phyloP scores from a whole-genome alignment of 352 stramenopile genomes.

The Phytophthora citrophthora region DNA sequence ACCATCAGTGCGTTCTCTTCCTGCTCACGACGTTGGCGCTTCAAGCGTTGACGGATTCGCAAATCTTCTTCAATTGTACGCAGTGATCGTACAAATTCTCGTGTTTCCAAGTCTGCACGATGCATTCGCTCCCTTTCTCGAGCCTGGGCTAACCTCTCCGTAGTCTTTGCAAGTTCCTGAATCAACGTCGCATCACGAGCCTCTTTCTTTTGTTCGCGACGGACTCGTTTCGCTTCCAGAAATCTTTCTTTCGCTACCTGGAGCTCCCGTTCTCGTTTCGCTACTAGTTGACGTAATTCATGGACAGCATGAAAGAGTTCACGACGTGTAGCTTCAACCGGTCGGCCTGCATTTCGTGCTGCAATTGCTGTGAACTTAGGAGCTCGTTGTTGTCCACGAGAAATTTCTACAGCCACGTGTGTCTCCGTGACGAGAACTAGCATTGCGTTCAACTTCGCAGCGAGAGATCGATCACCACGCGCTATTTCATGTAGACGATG shows the following conservation, averaged over 20 bases:
- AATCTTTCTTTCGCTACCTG: slow-evolving; percentile 39
- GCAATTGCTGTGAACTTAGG: slow-evolving; percentile 44
- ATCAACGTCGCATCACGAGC: slow-evolving; percentile 23
- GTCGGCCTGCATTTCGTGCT: slow-evolving; percentile 33
- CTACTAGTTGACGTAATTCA: slow-evolving; percentile 41
- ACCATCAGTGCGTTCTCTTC: slow-evolving; percentile 59
- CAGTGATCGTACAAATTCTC: slow-evolving; percentile 52
- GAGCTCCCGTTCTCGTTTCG: slow-evolving; percentile 35
- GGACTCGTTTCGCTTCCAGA: slow-evolving; percentile 27
- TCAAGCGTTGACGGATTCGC: slow-evolving; percentile 38
- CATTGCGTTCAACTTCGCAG: slow-evolving; percentile 50
- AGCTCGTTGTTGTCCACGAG: slow-evolving; percentile 19
- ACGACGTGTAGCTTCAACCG: slow-evolving; percentile 46
- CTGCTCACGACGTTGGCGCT: slow-evolving; percentile 41
- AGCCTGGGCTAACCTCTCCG: slow-evolving; percentile 40
- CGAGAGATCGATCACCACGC: slow-evolving; percentile 36
- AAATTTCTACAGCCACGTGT: slow-evolving; percentile 43
- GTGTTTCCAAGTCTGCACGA: slow-evolving; percentile 50
- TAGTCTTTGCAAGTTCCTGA: slow-evolving; percentile 27
- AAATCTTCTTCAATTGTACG: slow-evolving; percentile 41
- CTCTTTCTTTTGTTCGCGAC: slow-evolving; percentile 19
- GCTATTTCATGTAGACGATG: slow-evolving; percentile 63
- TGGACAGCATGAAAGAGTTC: slow-evolving; percentile 62
- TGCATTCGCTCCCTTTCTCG: slow-evolving; percentile 49
- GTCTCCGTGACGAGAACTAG: slow-evolving; percentile 67